Percentiles rank a stretch among this genome's conserved stretches.
Evolutionary conservation across 2,329 filamentous ascomycete species (phyloP).

Genomic region (Fusarium subtropicale): DNA sequence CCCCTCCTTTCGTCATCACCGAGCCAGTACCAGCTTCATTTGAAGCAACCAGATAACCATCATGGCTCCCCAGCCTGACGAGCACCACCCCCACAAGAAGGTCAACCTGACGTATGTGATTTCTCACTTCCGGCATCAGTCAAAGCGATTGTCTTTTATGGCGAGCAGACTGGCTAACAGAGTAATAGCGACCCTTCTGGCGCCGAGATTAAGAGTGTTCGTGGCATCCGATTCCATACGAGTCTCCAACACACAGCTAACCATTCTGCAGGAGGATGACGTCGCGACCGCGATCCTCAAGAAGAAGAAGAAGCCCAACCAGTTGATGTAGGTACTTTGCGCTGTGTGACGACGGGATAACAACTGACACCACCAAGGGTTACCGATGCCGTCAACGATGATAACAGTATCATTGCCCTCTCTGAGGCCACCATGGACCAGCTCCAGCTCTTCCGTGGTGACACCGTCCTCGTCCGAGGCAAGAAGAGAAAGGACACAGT

Average conservation of each 20-base stretch:
- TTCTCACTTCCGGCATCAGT: not conserved
- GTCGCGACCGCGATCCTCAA: constrained; percentile 96
- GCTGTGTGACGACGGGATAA: constrained; percentile 13
- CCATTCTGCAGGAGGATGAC: constrained; percentile 77
- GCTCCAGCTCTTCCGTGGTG: constrained; percentile 97
- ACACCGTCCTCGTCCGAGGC: constrained; percentile 97
- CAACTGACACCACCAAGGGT: constrained; percentile 70
- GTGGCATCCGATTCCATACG: constrained; percentile 49
- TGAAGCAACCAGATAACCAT: constrained; percentile 56
- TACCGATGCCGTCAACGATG: constrained; percentile 98
- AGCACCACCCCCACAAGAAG: constrained; percentile 74
- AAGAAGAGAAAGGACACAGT: constrained; percentile 99
- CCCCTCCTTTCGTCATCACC: constrained; percentile 43
- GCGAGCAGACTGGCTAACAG: constrained; percentile 52
- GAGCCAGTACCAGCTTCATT: constrained; percentile 44
- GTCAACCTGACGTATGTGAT: constrained; percentile 79
- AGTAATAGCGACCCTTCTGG: constrained; percentile 83
- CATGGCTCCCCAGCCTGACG: constrained; percentile 76
- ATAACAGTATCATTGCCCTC: constrained; percentile 98
- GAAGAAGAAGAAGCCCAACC: constrained; percentile 99
- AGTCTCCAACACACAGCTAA: constrained; percentile 50
- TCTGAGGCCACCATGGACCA: constrained; percentile 99
- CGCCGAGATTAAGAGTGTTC: constrained; percentile 85
- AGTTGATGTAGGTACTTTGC: constrained; percentile 79
- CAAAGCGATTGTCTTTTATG: not conserved